Evolutionary conservation across 2,329 filamentous ascomycete genomes (phyloP).

Genomic region (Sclerotinia sclerotiorum): DNA sequence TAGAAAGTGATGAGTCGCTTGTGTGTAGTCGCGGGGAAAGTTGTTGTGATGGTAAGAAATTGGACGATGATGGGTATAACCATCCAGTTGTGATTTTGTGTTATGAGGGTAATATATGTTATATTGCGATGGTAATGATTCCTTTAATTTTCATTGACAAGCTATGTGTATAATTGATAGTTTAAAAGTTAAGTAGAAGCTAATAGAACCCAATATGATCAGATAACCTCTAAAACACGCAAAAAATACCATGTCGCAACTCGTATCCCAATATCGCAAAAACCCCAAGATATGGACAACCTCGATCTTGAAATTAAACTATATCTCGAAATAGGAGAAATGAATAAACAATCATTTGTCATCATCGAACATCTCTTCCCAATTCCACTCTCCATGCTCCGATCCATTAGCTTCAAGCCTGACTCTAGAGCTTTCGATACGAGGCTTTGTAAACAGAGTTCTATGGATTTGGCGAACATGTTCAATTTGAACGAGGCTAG

Average conservation of each 20-base stretch:
- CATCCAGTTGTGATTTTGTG: constrained; percentile 10
- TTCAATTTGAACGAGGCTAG: not conserved
- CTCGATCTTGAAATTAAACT: not conserved
- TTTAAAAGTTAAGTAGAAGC: not conserved
- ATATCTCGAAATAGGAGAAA: not conserved
- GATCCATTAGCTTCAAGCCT: not conserved
- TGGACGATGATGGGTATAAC: constrained; percentile 9
- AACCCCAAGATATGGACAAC: not conserved
- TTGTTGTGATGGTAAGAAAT: not conserved
- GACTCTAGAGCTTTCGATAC: constrained; percentile 1
- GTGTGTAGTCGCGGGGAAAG: not conserved
- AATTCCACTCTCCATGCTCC: not conserved
- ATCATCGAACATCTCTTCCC: constrained; percentile 5
- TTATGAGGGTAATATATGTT: not conserved
- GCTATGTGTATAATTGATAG: not conserved
- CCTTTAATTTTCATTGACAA: not conserved
- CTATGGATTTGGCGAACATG: not conserved
- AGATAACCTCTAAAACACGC: not conserved
- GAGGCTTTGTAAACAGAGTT: not conserved
- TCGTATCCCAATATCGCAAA: constrained; percentile 4
- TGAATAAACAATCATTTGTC: not conserved
- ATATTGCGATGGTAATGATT: not conserved
- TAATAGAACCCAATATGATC: not conserved
- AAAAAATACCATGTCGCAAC: not conserved
- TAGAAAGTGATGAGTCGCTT: not conserved